Percentiles rank a stretch among this genome's conserved stretches.
phyloP scores from a whole-genome alignment of 306 rosid genomes.

The Pachyrhizus erosus region DNA sequence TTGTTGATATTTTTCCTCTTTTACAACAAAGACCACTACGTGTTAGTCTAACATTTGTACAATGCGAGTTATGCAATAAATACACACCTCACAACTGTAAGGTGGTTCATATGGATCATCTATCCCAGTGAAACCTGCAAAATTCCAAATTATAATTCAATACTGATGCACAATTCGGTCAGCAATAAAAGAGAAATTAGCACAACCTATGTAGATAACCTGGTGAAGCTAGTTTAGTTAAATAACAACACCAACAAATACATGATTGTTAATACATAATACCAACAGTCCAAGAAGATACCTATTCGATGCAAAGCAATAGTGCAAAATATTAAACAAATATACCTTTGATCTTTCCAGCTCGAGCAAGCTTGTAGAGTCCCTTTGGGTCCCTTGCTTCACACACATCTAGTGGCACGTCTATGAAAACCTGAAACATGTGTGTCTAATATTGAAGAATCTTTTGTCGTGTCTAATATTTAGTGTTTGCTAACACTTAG shows the following conservation, averaged over 20 bases:
- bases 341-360: constrained; percentile 89
- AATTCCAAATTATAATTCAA: constrained; percentile 37
- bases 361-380: constrained; percentile 92
- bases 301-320: constrained; percentile 30
- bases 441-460: constrained; percentile 31
- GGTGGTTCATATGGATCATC: constrained; percentile 94
- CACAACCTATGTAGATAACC: constrained; percentile 1
- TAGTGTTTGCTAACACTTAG: constrained; percentile 15
- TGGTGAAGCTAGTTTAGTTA: constrained; percentile 9
- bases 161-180: neutral
- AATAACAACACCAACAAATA: neutral
- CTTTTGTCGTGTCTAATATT: constrained; percentile 34
- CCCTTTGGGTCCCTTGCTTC: constrained; percentile 96
- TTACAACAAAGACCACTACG: neutral
- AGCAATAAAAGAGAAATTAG: neutral
- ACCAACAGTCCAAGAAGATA: constrained; percentile 18
- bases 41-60: neutral
- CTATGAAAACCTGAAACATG: constrained; percentile 76
- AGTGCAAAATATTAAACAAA: neutral
- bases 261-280: neutral
- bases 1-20: constrained; percentile 23
- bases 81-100: constrained; percentile 71
- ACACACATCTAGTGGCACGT: constrained; percentile 81
- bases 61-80: constrained; percentile 15
- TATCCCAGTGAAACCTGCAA: constrained; percentile 90